phyloP scores from a whole-genome alignment of 176 grass and related monocot species.

The Triticum monococcum region DNA sequence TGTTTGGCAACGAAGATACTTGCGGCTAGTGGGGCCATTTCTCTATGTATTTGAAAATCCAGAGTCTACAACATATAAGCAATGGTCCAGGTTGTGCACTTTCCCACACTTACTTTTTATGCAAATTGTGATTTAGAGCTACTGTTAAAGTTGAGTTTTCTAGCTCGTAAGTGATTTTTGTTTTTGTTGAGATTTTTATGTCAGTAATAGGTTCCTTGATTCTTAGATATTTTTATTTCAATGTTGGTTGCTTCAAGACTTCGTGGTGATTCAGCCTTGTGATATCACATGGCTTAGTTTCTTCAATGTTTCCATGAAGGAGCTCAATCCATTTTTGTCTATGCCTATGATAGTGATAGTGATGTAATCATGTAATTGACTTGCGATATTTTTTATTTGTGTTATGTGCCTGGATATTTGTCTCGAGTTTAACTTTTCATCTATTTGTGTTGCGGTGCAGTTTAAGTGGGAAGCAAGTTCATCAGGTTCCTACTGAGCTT shows the following conservation, averaged over 20 bases:
- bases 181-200: background rate
- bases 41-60: constrained; percentile 90
- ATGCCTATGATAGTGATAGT: background rate
- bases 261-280: constrained; percentile 9
- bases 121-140: constrained; percentile 22
- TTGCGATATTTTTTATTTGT: constrained; percentile 17
- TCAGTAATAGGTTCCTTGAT: background rate
- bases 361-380: constrained; percentile 15
- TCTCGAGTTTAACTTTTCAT: constrained; percentile 8
- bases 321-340: constrained; percentile 3
- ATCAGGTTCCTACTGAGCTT: constrained; percentile 61
- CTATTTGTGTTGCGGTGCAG: constrained; percentile 52
- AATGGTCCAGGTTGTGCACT: constrained; percentile 73
- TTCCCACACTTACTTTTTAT: constrained; percentile 17
- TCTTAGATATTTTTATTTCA: background rate
- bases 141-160: constrained; percentile 14
- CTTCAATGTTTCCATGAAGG: background rate
- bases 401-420: constrained; percentile 1
- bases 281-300: constrained; percentile 4
- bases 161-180: constrained; percentile 10
- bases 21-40: constrained; percentile 81
- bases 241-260: background rate
- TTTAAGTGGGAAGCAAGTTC: constrained; percentile 93
- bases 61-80: constrained; percentile 80
- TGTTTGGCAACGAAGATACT: constrained; percentile 79